Conservation (phyloP, 306 rosid species). For the Ammopiptanthus mongolicus region DNA sequence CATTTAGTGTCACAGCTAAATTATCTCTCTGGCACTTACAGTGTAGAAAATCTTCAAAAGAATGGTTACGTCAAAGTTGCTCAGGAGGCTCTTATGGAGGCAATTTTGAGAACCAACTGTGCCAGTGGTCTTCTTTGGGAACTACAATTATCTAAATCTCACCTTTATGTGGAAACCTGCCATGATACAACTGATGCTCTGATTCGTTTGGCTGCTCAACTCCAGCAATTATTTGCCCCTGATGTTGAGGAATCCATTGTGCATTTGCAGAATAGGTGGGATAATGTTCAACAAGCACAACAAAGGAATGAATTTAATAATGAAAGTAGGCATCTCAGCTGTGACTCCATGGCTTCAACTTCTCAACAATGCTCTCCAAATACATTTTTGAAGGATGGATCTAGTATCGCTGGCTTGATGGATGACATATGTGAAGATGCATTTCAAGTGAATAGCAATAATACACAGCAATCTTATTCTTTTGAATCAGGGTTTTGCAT, state of each 20-base stretch:
- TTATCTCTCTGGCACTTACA: constrained; percentile 46
- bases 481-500: constrained; percentile 36
- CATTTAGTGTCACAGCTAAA: constrained; percentile 38
- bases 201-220: constrained; percentile 79
- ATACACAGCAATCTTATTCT: constrained; percentile 30
- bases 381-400: constrained; percentile 35
- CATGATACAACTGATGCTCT: constrained; percentile 73
- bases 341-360: constrained; percentile 33
- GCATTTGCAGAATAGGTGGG: constrained; percentile 96
- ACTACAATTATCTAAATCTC: constrained; percentile 72
- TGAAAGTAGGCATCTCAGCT: constrained; percentile 27
- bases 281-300: constrained; percentile 67
- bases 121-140: constrained; percentile 75
- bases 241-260: constrained; percentile 86
- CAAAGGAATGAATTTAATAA: constrained; percentile 39
- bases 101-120: constrained; percentile 70
- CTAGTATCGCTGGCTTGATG: constrained; percentile 60
- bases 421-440: constrained; percentile 88
- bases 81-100: constrained; percentile 76
- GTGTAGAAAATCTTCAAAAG: constrained; percentile 62
- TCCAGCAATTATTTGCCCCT: constrained; percentile 89
- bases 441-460: constrained; percentile 44
- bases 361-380: constrained; percentile 39
- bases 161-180: constrained; percentile 70
- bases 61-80: constrained; percentile 82